Conservation (phyloP, 1,139 yeast genomes). For the Petasospora fabianii region DNA sequence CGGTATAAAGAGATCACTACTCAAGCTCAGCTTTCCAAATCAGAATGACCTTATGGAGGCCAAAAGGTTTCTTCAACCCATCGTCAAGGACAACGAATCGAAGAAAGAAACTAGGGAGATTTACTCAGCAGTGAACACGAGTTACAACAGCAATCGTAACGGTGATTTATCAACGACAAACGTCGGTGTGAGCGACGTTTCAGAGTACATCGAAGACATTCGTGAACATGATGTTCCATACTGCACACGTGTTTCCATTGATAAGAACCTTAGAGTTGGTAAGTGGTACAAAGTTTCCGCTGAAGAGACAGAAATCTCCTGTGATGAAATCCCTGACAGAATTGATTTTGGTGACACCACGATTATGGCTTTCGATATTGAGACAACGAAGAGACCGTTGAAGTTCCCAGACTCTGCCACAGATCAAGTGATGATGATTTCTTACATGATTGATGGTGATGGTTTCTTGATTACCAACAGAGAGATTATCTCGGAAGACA, state of each 20-base stretch:
- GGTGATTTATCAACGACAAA: conserved; percentile 25
- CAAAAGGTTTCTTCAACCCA: conserved; percentile 63
- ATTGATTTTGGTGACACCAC: conserved; percentile 98
- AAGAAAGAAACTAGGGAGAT: conserved; percentile 67
- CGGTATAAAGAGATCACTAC: conserved; percentile 63
- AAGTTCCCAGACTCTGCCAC: conserved; percentile 90
- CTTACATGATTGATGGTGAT: conserved; percentile 98
- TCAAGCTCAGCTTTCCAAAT: conserved; percentile 73
- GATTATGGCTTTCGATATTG: conserved; percentile 94
- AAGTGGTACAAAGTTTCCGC: conserved; percentile 90
- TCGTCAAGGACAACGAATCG: conserved; percentile 63
- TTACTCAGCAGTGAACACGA: conserved; percentile 53
- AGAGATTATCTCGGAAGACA: conserved; percentile 90
- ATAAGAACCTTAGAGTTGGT: conserved; percentile 80
- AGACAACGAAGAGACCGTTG: conserved; percentile 93
- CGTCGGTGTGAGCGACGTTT: conserved; percentile 36
- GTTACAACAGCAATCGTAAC: conserved; percentile 36
- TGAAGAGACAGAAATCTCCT: conserved; percentile 48
- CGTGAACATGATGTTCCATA: conserved; percentile 96
- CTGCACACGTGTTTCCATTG: conserved; percentile 93
- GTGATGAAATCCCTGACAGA: conserved; percentile 65
- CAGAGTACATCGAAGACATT: conserved; percentile 69
- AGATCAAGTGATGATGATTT: conserved; percentile 99
- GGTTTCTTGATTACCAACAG: conserved; percentile 92
- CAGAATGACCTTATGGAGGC: conserved; percentile 72